Percentiles rank a stretch among this genome's conserved stretches.
phyloP scores from a whole-genome alignment of 805 yeast genomes.

The Wickerhamiella galacta region DNA sequence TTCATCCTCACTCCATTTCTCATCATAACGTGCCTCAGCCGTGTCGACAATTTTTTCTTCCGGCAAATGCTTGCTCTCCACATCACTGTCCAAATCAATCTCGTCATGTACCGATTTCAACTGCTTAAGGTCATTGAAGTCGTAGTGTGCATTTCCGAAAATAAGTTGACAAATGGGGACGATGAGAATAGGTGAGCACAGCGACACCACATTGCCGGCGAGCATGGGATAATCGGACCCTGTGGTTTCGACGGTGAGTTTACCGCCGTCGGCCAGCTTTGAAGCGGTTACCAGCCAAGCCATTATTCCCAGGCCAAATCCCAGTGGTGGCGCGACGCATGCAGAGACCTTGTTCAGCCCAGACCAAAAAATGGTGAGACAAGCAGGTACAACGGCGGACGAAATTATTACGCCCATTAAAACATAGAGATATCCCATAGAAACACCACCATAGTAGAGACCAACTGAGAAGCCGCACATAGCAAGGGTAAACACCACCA shows the following conservation, averaged over 20 bases:
- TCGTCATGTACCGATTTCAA: conserved; percentile 43
- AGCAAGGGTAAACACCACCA: conserved; percentile 38
- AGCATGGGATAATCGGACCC: conserved; percentile 81
- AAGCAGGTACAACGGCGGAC: conserved; percentile 68
- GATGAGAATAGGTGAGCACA: conserved; percentile 51
- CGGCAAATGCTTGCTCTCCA: conserved; percentile 1
- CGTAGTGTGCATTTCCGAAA: conserved; percentile 57
- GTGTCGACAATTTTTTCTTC: conserved; percentile 1
- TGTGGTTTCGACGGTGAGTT: conserved; percentile 36
- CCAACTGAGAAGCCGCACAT: conserved; percentile 81
- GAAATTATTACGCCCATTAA: conserved; percentile 82
- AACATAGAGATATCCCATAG: conserved; percentile 77
- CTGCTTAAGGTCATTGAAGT: conserved; percentile 45
- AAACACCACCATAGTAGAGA: conserved; percentile 60
- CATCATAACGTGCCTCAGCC: conserved; percentile 7
- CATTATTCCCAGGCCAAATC: conserved; percentile 56
- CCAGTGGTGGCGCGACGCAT: conserved; percentile 57
- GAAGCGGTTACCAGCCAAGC: conserved; percentile 37
- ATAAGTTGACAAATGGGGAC: conserved; percentile 47
- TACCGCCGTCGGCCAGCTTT: conserved; percentile 25
- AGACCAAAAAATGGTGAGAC: conserved; percentile 48
- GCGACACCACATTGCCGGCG: conserved; percentile 72
- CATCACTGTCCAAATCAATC: conserved; percentile 10
- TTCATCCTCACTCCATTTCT: conserved; percentile 29
- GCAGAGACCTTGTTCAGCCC: conserved; percentile 57